These are phyloP conservation scores for Colletotrichum musicola DNA, from an alignment of 2,329 filamentous ascomycete genomes.

Conservation along the genomic window DNA sequence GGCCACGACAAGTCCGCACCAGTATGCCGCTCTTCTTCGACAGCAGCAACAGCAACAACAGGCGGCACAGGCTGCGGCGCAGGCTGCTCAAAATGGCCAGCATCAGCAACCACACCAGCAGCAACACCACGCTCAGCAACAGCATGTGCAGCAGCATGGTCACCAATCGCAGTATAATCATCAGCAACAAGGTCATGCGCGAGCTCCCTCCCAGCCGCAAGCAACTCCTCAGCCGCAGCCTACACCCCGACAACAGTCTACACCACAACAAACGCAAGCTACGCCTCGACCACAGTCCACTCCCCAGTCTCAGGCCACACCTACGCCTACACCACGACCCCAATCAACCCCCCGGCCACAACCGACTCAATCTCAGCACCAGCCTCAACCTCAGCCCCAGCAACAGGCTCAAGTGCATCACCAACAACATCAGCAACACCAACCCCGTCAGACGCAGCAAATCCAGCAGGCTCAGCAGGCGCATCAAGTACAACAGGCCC, in stretches of 20 bases:
- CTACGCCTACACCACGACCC: conserved; percentile 7
- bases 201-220: conserved; percentile 23
- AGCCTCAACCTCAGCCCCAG: conserved; percentile 63
- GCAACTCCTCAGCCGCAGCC: conserved; percentile 25
- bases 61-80: conserved; percentile 47
- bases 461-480: conserved; percentile 41
- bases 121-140: conserved; percentile 33
- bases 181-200: conserved; percentile 25
- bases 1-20: conserved; percentile 66
- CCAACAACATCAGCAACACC: conserved; percentile 20
- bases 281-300: conserved; percentile 14
- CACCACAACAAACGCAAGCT: conserved; percentile 24
- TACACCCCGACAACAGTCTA: conserved; percentile 31
- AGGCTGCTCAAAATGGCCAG: conserved; percentile 40
- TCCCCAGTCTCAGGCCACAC: background rate
- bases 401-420: conserved; percentile 46
- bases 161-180: conserved; percentile 18
- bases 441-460: background rate
- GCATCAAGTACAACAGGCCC: conserved; percentile 46
- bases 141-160: conserved; percentile 36
- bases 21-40: conserved; percentile 70
- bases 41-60: conserved; percentile 67
- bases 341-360: conserved; percentile 12
- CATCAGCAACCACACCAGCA: conserved; percentile 33
- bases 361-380: conserved; percentile 45